Evolutionary conservation across 306 rosid genomes (phyloP).

Genomic region (Carpinus viminea): DNA sequence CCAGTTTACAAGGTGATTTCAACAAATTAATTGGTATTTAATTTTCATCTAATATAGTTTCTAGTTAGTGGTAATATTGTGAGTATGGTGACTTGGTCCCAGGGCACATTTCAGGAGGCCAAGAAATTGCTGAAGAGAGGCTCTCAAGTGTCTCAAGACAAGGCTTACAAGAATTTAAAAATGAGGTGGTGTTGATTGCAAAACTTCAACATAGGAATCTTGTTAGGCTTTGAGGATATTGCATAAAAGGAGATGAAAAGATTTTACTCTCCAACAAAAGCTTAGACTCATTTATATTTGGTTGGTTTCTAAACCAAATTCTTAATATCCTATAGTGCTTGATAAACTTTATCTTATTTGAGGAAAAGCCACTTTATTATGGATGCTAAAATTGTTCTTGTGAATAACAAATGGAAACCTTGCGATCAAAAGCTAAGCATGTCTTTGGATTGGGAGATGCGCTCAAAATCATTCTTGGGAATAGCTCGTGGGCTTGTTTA

Average conservation of each 20-base stretch:
- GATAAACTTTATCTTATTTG: background rate
- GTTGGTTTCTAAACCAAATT: conserved; percentile 16
- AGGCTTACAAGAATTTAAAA: conserved; percentile 52
- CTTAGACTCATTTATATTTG: conserved; percentile 49
- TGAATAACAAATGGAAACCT: too few relatives aligned
- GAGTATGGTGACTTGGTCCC: background rate
- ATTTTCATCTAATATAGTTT: background rate
- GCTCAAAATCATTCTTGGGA: too few relatives aligned
- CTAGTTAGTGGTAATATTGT: background rate
- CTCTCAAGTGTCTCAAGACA: conserved; percentile 44
- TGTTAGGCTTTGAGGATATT: conserved; percentile 47
- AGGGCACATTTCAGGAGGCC: conserved; percentile 41
- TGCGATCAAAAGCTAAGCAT: too few relatives aligned
- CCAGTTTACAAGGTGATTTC: conserved; percentile 50
- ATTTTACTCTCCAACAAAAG: conserved; percentile 52
- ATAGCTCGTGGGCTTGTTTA: too few relatives aligned
- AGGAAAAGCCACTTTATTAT: background rate
- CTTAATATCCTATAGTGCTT: background rate
- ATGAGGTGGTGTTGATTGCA: conserved; percentile 46
- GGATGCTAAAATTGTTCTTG: background rate
- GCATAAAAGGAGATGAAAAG: conserved; percentile 43
- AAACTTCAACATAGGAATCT: conserved; percentile 56
- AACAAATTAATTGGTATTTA: background rate
- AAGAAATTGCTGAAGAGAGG: conserved; percentile 48
- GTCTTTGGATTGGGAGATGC: too few relatives aligned